Base-by-base conservation (phyloP, 148 eudicot genomes). In the Spergularia bocconei region DNA sequence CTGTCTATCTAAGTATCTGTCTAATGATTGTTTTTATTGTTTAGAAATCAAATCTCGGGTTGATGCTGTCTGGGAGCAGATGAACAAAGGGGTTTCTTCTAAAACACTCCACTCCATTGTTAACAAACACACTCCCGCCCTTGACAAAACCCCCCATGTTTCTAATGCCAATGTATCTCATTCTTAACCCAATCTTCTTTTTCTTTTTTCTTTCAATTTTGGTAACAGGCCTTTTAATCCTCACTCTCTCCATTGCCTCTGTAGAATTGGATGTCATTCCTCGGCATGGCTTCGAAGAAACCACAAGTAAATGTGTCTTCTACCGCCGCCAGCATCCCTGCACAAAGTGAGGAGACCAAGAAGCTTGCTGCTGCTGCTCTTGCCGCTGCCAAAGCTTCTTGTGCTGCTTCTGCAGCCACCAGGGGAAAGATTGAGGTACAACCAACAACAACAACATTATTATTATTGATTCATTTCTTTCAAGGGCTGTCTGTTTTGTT, bases 341-440 rank as follows among this genome's bases (percentile, higher is more conserved):
- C 52, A 53, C 85, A 84, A 62, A 88, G 85, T 79, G 96, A 89
- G 69, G 97, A 92, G 68, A 86, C 92, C 25, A 92, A 82, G 84
- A 95, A 75, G 79, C 83, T 92, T 71, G 98, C 98, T 63, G 91
- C 93, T 73, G 90, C 92, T 67, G 98, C 98, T 74, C 90, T 95
- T 65, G 85, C 88, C 39, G 96, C 97, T 19, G 94, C 88, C 19
- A 88, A 79, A 81, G 92, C 89, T 69, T 84, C 90, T 75, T 85
- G 88, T 66, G 83, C 88, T 58, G 84, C 91, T 61, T 83, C 95
- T 58, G 72, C 87, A 71, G 66, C 80, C 20, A 79, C 83, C 76
- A 82, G 69, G 77, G 97, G 97, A 25, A 95, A 92, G 83, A 83
- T 90, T 67, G 98, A 90, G 92, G 98, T 91, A 78, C 69, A 16